Evolutionary conservation across 257 asterid genomes (phyloP).

Genomic region (Parsonsia alboflavescens): DNA sequence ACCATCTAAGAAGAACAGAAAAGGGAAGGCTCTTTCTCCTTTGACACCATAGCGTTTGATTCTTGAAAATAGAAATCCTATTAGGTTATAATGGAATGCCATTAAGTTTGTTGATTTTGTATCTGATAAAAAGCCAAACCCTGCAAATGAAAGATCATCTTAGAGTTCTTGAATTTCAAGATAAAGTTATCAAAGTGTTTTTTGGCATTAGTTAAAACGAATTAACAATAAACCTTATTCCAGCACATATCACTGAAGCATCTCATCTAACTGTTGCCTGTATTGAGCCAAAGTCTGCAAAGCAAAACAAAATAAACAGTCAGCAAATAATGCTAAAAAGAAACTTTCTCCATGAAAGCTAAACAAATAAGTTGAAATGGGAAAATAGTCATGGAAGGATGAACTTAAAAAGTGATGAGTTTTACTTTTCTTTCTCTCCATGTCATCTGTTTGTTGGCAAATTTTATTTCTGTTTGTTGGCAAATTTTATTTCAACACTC

Average conservation of each 20-base stretch:
- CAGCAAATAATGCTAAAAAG: background rate
- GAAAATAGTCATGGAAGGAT: background rate
- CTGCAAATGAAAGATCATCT: constrained; percentile 6
- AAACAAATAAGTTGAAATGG: background rate
- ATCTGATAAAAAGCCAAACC: background rate
- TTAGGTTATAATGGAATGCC: background rate
- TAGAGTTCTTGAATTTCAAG: background rate
- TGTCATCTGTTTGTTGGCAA: no score
- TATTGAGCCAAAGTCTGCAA: constrained; percentile 83
- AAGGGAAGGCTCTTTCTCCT: background rate
- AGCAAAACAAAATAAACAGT: constrained; percentile 4
- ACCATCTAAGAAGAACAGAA: background rate
- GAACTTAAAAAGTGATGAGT: no score
- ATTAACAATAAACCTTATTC: constrained; percentile 10
- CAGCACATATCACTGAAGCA: constrained; percentile 27
- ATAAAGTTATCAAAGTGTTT: background rate
- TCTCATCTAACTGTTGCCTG: constrained; percentile 82
- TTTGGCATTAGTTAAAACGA: background rate
- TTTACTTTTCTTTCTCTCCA: no score
- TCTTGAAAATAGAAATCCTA: constrained; percentile 1
- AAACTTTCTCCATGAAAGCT: background rate
- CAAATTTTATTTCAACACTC: no score
- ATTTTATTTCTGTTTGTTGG: no score
- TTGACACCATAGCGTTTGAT: background rate
- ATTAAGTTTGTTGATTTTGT: background rate